Conservation (phyloP, 1,284 basidiomycete species). For the Ustilago vetiveriae region DNA sequence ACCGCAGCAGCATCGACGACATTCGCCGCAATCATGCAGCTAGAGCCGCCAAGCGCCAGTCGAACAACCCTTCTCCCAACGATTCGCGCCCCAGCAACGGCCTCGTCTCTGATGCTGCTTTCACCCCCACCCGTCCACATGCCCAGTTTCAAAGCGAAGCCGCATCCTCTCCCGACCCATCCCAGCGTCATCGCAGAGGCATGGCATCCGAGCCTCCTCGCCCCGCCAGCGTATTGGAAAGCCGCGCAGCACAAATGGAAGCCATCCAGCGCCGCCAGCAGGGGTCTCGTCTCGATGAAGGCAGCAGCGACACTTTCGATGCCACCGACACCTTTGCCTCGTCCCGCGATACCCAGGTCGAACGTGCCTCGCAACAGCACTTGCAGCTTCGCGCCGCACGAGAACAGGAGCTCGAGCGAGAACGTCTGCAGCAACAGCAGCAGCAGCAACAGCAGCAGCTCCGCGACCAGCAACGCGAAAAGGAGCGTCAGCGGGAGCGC, state of each 20-base stretch:
- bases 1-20: slow-evolving; percentile 58
- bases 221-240: slow-evolving; percentile 53
- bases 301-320: slow-evolving; percentile 38
- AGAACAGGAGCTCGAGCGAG: slow-evolving; percentile 30
- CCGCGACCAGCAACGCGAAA: slow-evolving; percentile 26
- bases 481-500: slow-evolving; percentile 21
- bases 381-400: slow-evolving; percentile 26
- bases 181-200: slow-evolving; percentile 31
- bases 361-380: slow-evolving; percentile 34
- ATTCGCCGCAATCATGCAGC: slow-evolving; percentile 58
- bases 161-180: slow-evolving; percentile 18
- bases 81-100: slow-evolving; percentile 21
- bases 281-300: slow-evolving; percentile 25
- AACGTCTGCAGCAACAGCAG: slow-evolving; percentile 12
- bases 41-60: slow-evolving; percentile 39
- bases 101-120: slow-evolving; percentile 18
- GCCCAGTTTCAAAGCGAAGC: slow-evolving; percentile 30
- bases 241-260: slow-evolving; percentile 32
- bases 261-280: slow-evolving; percentile 40
- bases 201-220: slow-evolving; percentile 46
- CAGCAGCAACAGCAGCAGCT: slow-evolving; percentile 13
- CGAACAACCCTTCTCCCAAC: slow-evolving; percentile 15
- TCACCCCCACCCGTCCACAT: slow-evolving; percentile 23
- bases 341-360: slow-evolving; percentile 41
- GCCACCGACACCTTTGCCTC: slow-evolving; percentile 35